Evolutionary conservation across 176 grass and related monocot species (phyloP), one percentile per base, ranked within the genome.

Genomic region (Dactylis glomerata): DNA sequence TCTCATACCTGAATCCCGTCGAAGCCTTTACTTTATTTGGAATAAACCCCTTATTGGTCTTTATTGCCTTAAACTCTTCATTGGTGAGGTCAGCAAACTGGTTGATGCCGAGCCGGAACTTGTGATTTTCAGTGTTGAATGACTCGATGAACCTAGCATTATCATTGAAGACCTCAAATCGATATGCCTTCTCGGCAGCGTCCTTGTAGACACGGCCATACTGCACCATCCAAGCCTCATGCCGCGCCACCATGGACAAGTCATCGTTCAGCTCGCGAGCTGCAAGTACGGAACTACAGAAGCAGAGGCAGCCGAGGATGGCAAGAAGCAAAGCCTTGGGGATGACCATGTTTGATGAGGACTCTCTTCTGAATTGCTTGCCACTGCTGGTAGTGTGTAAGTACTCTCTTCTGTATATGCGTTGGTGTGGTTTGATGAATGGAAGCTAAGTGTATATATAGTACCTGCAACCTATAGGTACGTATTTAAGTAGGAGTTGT

Each of bases 91-190:
- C 47, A 34, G 46, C 45, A 45, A 73, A 49, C 42, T 73, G 42
- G 70, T 73, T 73, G 26, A 49, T 20, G 15, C 42, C 26, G 8
- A 76, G 73, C 47, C 14, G n/a, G 32, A 76, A 76, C 19, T 76
- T 76, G 27, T 5, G 73, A 19, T 54, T 20, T 6, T 31, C 10
- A 1, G 47, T 10, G 28, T 76, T 76, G 49, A 54, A 52, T 2
- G 73, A 76, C 47, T 76, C 73, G 5, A 76, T 76, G 73, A 76
- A 76, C 47, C 19, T 49, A 20, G 36, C 30, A 13, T 76, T 76
- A 10, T 32, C 17, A 9, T 76, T 76, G 49, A 76, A 76, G 30
- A 76, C 47, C 47, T 30, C 27, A 1, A 73, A 73, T 8, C 42
- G 41, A 5, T 11, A 42, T 16, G 42, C 26, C 26, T 73, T 76